phyloP scores from a whole-genome alignment of 2,329 filamentous ascomycete species.

The Penicillium sp. region DNA sequence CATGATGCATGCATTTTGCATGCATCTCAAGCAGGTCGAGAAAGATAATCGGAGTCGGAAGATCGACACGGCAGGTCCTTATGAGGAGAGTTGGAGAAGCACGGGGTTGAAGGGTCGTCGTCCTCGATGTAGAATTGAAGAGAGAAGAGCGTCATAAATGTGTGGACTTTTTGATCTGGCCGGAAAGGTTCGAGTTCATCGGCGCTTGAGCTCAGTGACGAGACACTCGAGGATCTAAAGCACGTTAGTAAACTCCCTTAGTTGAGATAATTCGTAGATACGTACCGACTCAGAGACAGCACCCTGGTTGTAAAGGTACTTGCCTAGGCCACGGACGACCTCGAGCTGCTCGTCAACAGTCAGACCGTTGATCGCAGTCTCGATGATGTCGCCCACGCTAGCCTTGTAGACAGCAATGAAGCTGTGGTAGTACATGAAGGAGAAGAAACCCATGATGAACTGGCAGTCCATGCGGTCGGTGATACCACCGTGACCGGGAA shows the following conservation, averaged over 20 bases:
- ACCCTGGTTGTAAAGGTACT: constrained; percentile 66
- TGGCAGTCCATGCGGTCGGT: constrained; percentile 99
- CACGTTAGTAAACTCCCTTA: constrained; percentile 16
- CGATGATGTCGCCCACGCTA: constrained; percentile 82
- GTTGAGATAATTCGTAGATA: neutral
- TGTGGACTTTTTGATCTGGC: constrained; percentile 11
- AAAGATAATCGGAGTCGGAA: constrained; percentile 5
- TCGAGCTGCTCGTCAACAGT: constrained; percentile 87
- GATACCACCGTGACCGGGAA: constrained; percentile 95
- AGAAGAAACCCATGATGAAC: constrained; percentile 99
- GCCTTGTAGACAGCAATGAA: constrained; percentile 91
- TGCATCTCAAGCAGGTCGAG: constrained; percentile 7
- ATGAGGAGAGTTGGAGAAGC: constrained; percentile 7
- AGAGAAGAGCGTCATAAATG: constrained; percentile 17
- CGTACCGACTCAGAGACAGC: constrained; percentile 56
- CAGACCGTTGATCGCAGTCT: constrained; percentile 87
- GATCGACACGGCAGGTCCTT: constrained; percentile 13
- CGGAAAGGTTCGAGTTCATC: constrained; percentile 19
- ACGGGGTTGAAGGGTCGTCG: constrained; percentile 11
- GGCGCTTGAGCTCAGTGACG: constrained; percentile 36
- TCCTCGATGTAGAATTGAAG: constrained; percentile 9
- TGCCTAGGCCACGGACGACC: constrained; percentile 62
- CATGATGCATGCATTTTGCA: constrained; percentile 18
- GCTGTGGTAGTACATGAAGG: constrained; percentile 97
- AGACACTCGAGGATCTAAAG: constrained; percentile 40